These are phyloP conservation scores for Albifimbria verrucaria DNA, from an alignment of 2,329 filamentous ascomycete genomes.

Conservation along the genomic window DNA sequence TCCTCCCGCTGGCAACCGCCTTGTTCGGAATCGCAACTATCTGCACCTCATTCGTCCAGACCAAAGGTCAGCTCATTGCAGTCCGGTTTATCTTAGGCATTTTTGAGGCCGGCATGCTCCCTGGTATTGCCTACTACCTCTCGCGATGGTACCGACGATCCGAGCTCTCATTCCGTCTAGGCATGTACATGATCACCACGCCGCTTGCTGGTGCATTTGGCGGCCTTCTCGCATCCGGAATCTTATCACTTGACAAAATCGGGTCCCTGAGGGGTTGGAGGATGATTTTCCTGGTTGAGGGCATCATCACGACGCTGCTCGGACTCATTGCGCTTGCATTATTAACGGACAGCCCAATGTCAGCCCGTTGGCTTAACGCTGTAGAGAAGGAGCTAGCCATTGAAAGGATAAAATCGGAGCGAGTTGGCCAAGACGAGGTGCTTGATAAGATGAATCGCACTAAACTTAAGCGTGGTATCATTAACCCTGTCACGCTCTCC, in stretches of 20 bases:
- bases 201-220: slow-evolving; percentile 66
- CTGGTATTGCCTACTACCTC: slow-evolving; percentile 64
- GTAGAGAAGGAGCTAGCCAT: slow-evolving; percentile 64
- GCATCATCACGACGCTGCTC: slow-evolving; percentile 54
- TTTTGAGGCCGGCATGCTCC: slow-evolving; percentile 64
- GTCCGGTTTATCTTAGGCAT: slow-evolving; percentile 60
- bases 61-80: slow-evolving; percentile 43
- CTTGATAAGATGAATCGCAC: slow-evolving; percentile 57
- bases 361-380: slow-evolving; percentile 59
- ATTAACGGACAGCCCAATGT: slow-evolving; percentile 63
- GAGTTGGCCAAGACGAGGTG: slow-evolving; percentile 56
- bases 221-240: slow-evolving; percentile 59
- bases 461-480: slow-evolving; percentile 57
- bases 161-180: slow-evolving; percentile 61
- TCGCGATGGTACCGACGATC: slow-evolving; percentile 61
- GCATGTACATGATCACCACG: slow-evolving; percentile 64
- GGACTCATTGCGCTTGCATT: slow-evolving; percentile 58
- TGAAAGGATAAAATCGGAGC: slow-evolving; percentile 57
- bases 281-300: slow-evolving; percentile 71
- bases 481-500: slow-evolving; percentile 53
- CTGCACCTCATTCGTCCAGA: slow-evolving; percentile 57
- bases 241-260: slow-evolving; percentile 55
- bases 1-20: slow-evolving; percentile 54
- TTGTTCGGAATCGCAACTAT: slow-evolving; percentile 57
- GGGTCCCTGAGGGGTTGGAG: slow-evolving; percentile 57